Conservation (phyloP, 2,329 filamentous ascomycete species). For the Fonsecaea pedrosoi region DNA sequence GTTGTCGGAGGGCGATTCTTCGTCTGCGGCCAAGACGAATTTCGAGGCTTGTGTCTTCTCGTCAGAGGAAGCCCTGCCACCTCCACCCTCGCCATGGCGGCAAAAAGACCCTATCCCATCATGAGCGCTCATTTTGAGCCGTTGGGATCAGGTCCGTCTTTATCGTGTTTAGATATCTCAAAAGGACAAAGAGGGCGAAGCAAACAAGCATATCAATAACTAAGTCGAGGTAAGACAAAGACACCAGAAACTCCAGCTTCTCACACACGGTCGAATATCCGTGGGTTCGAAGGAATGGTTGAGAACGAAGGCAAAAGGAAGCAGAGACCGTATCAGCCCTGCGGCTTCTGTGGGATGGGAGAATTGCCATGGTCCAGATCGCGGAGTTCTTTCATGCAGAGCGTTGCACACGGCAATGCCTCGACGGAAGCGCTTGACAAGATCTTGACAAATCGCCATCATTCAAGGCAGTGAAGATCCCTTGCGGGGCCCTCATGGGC, state of each 20-base stretch:
- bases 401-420: no score
- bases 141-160: not conserved
- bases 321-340: not conserved
- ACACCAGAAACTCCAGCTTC: not conserved
- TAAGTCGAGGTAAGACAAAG: not conserved
- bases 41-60: not conserved
- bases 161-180: not conserved
- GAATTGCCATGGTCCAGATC: not conserved
- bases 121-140: slow-evolving; percentile 1
- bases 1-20: slow-evolving; percentile 9
- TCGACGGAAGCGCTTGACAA: no score
- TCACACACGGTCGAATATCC: not conserved
- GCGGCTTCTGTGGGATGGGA: not conserved
- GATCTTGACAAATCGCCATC: slow-evolving; percentile 7
- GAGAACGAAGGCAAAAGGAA: not conserved
- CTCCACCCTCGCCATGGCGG: not conserved
- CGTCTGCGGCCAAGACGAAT: slow-evolving; percentile 2
- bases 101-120: not conserved
- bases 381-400: not conserved
- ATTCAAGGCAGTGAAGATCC: not conserved
- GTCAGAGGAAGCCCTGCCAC: not conserved
- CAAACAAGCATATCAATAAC: not conserved
- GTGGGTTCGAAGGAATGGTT: not conserved
- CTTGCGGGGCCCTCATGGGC: not conserved
- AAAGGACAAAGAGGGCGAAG: not conserved